A percentile compares a stretch with the other conserved stretches of the same genome.
phyloP scores from a whole-genome alignment of 805 yeast genomes.

The Grigorovia transvaalensis region DNA sequence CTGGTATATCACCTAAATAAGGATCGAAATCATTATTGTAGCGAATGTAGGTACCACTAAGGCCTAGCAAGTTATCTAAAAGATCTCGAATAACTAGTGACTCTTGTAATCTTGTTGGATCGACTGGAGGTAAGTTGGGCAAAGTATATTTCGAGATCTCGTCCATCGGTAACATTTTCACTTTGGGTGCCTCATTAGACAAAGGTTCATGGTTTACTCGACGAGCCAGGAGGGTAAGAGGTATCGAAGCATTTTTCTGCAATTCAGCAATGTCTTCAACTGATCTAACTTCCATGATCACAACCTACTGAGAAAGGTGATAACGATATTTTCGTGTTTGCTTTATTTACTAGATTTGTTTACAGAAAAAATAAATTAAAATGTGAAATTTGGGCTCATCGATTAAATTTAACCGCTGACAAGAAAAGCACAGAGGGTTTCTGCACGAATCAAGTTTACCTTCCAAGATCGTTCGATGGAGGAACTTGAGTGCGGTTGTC shows the following conservation, averaged over 20 bases:
- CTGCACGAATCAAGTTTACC: too few relatives aligned
- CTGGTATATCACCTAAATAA: slow-evolving; percentile 39
- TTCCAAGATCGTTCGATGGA: too few relatives aligned
- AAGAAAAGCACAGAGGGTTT: too few relatives aligned
- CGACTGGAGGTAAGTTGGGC: slow-evolving; percentile 12
- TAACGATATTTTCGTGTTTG: background rate
- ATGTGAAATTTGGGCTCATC: background rate
- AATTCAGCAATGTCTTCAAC: slow-evolving; percentile 23
- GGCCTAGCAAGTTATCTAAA: slow-evolving; percentile 53
- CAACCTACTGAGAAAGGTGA: background rate
- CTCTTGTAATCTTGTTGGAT: slow-evolving; percentile 55
- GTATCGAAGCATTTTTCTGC: background rate
- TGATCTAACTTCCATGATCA: slow-evolving; percentile 15
- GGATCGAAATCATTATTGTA: slow-evolving; percentile 55
- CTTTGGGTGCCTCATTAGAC: slow-evolving; percentile 23
- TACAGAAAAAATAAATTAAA: background rate
- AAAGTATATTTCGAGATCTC: slow-evolving; percentile 7
- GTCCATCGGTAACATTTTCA: slow-evolving; percentile 37
- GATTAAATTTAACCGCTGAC: background rate
- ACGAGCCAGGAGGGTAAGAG: slow-evolving; percentile 19
- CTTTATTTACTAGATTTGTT: background rate
- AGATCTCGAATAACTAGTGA: slow-evolving; percentile 63
- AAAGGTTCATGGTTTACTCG: slow-evolving; percentile 30
- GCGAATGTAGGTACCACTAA: slow-evolving; percentile 69
- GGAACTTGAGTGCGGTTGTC: too few relatives aligned